Conservation (phyloP, 1,284 basidiomycete genomes). For the Grifola frondosa region DNA sequence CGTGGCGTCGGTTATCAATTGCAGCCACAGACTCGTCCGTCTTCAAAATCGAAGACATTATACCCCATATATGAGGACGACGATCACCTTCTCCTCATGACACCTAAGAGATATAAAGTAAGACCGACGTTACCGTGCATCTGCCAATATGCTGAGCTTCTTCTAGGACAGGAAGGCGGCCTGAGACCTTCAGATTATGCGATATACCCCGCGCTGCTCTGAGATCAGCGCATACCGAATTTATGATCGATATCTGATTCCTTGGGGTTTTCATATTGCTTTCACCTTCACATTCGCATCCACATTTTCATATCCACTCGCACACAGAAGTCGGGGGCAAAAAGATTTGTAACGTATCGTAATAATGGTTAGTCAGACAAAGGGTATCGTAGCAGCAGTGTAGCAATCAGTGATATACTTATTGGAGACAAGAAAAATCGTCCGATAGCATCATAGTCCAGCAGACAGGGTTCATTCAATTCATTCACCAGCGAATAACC, state of each 20-base stretch:
- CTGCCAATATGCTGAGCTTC: no score
- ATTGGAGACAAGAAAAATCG: constrained; percentile 45
- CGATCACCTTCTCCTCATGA: constrained; percentile 22
- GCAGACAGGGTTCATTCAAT: not conserved
- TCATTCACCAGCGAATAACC: constrained; percentile 82
- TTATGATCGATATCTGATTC: no score
- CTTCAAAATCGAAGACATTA: constrained; percentile 8
- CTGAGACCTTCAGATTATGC: no score
- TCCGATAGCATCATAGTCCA: not conserved
- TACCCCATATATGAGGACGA: constrained; percentile 21
- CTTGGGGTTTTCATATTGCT: no score
- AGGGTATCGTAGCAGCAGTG: constrained; percentile 26
- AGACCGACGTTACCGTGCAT: no score
- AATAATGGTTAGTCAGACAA: constrained; percentile 17
- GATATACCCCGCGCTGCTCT: no score
- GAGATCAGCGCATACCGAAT: no score
- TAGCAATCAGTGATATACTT: constrained; percentile 2
- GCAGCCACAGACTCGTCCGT: constrained; percentile 4
- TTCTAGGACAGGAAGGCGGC: no score
- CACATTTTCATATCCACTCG: no score
- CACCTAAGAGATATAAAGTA: constrained; percentile 23
- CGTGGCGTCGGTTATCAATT: constrained; percentile 6
- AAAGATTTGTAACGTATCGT: constrained; percentile 13
- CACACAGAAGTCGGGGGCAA: no score
- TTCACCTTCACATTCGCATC: not conserved